Evolutionary conservation across 805 yeast species (phyloP), one percentile per base, ranked within the genome.

Genomic region (Pichia pseudocactophila): DNA sequence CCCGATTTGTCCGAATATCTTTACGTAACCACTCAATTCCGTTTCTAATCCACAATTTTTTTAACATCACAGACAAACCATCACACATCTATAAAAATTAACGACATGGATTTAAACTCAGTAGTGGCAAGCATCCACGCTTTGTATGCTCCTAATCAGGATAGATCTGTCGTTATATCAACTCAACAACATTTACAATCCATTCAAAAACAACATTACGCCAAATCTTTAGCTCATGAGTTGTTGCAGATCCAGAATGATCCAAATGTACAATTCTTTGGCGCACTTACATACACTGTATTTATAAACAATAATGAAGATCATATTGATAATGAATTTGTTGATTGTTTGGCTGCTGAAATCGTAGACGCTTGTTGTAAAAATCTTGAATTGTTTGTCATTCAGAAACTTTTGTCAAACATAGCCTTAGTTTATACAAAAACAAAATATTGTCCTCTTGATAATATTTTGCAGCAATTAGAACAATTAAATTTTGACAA

Each of bases 211-310:
- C 73, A 80, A 0, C 58, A 63, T 0, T 53, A 69, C 38, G 90
- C 86, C 1, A 69, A 77, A 63, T 48, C 50, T 2, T 54, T 86
- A 19, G 95, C 89, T 0, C 67, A 71, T 30, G 50, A 60, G 32
- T 64, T 86, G 17, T 62, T 86, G 7, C 45, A 46, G 37, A n/a
- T n/a, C 13, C 47, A 56, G 2, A 53, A 55, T 3, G 68, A 74
- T 1, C 50, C 63, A 35, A 73, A 73, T 44, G 74, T 79, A 47
- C 76, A 78, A 53, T 86, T 81, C 57, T 80, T 86, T 53, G 96
- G 95, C 0, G 95, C 94, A 0, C 68, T 83, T 44, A 86, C 95
- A 0, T 78, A 76, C 45, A 73, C 86, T 0, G 92, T 86, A 4
- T 48, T 31, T 35, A 39, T 48, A 18, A 43, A 36, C 15, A 22